Conservation (phyloP, 108 stramenopile species). For the Asterionellopsis glacialis region DNA sequence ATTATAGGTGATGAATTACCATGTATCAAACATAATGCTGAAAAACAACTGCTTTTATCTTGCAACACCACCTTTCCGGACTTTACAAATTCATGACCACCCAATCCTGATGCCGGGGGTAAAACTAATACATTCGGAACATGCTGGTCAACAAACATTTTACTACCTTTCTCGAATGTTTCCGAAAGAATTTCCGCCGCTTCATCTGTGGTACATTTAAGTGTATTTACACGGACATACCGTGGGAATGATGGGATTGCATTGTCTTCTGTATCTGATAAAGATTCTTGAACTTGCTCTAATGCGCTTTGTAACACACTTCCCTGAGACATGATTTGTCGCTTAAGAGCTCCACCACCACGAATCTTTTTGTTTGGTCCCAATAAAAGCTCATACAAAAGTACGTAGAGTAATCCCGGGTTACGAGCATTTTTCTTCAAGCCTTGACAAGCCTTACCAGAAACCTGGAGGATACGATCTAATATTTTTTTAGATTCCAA, state of each 20-base stretch:
- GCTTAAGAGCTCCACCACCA: conserved; percentile 81
- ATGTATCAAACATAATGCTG: conserved; percentile 83
- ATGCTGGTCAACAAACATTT: conserved; percentile 67
- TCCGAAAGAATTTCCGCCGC: conserved; percentile 31
- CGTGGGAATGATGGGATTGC: conserved; percentile 47
- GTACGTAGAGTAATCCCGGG: conserved; percentile 66
- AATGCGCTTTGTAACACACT: conserved; percentile 28
- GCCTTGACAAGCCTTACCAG: conserved; percentile 5
- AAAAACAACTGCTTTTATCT: conserved; percentile 96
- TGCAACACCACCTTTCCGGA: conserved; percentile 75
- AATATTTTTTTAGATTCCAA: conserved; percentile 14
- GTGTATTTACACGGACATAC: conserved; percentile 84
- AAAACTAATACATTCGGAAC: conserved; percentile 83
- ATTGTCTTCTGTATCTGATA: conserved; percentile 1
- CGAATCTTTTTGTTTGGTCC: conserved; percentile 74
- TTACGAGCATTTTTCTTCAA: conserved; percentile 27
- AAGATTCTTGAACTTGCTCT: conserved; percentile 13
- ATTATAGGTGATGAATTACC: conserved; percentile 20
- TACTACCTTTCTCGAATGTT: not conserved
- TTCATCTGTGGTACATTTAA: conserved; percentile 33
- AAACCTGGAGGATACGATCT: not conserved
- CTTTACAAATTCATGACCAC: conserved; percentile 55
- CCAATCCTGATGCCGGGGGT: conserved; percentile 37
- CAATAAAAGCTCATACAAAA: conserved; percentile 78
- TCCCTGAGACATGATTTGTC: conserved; percentile 66